Base-by-base conservation (phyloP, 2,329 filamentous ascomycete species). In the Phyllosticta capitalensis region DNA sequence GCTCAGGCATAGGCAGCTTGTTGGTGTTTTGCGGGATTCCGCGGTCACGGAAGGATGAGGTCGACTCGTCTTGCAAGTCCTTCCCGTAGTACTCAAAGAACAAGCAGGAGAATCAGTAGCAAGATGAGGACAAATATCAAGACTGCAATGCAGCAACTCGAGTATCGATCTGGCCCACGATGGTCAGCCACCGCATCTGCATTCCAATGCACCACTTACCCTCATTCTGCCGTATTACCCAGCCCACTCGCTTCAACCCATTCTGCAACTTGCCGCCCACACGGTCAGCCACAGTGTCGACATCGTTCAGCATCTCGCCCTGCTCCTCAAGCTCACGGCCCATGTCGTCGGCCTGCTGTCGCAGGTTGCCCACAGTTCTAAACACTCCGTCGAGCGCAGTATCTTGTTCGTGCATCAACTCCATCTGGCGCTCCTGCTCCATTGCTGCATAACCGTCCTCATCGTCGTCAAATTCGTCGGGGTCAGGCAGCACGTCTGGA, bases 241-340 rank as follows among this genome's bases (percentile, higher is more conserved):
- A 83, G 64, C 86, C 84, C 67, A 99, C 84, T 76, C 89, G 92
- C 75, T 89, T 87, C 78, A 97, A 84, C 20, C 94, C 94, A 59
- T 81, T 90, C 76, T 90, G 85, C 67, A 99, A 75, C 70, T 94
- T 86, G 1, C 90, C 89, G 14, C 90, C 89, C 1, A 99, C 91
- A 33, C 92, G 82, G 72, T 97, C 92, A 3, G 90, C 90, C 60
- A 95, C 79, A 28, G 80, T 82, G 74, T 97, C 92, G 49, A 95
- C 88, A 56, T 89, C 86, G 63, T 94, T 86, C 60, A 99, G 79
- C 82, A 97, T 87, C 72, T 91, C 89, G 21, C 82, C 82, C 79
- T 99, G 94, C 76, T 99, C 94, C 75, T 96, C 95, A 52, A 99
- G 79, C 77, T 99, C 94, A 60, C 92, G 81, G 1, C 94, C 92